These are phyloP conservation scores for Erythrophleum fordii DNA, from an alignment of 306 rosid species.

Conservation along the genomic window DNA sequence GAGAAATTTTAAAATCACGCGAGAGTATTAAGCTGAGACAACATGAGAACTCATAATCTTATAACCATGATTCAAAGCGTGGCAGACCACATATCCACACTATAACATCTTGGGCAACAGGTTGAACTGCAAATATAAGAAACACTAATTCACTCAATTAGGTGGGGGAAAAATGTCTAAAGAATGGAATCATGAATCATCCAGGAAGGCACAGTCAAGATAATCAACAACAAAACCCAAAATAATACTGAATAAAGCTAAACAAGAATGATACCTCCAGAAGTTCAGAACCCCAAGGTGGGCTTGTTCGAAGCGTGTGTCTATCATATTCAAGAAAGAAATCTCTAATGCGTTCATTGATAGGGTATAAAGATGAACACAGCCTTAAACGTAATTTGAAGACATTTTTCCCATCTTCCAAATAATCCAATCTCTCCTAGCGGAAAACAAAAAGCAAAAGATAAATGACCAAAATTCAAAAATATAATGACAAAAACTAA, in stretches of 20 bases:
- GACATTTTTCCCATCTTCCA: constrained; percentile 96
- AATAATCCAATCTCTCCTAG: constrained; percentile 96
- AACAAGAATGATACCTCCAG: constrained; percentile 72
- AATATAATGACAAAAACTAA: neutral
- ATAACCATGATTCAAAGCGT: neutral
- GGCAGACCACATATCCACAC: neutral
- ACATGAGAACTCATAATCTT: neutral
- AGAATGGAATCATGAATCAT: neutral
- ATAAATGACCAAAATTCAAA: constrained; percentile 12
- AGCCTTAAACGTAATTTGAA: constrained; percentile 89
- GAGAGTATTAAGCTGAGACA: neutral
- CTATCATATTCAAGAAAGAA: constrained; percentile 97
- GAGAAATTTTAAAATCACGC: neutral
- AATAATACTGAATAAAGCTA: constrained; percentile 17
- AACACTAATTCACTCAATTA: neutral
- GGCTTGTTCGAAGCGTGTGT: constrained; percentile 98
- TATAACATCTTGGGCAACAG: neutral
- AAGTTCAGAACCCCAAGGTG: constrained; percentile 99
- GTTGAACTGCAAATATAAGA: neutral
- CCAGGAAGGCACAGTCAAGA: constrained; percentile 20
- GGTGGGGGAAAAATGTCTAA: neutral
- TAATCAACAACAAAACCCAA: constrained; percentile 13
- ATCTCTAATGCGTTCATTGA: constrained; percentile 93
- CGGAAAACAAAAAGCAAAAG: constrained; percentile 37
- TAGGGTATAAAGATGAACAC: constrained; percentile 92